Base-by-base conservation (phyloP, 1,284 basidiomycete species). In the Ceratobasidium sp. region DNA sequence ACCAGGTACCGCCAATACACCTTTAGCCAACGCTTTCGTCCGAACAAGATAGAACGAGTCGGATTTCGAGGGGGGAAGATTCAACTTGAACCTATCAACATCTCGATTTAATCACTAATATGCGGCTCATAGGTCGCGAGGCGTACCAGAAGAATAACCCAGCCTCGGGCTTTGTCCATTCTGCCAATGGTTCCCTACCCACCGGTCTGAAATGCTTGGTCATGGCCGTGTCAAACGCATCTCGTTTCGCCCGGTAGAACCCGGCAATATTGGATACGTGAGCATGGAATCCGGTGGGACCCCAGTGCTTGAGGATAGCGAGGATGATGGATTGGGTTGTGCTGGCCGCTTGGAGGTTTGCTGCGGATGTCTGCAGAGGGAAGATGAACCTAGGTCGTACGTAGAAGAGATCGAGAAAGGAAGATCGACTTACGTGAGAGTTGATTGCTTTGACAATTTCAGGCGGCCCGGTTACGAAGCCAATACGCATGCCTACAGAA, bases 91-190 rank as follows among this genome's bases (percentile, higher is more conserved):
- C 92, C 92, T 56, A 79, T 69, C 68, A 68, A 61, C 69, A 73
- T 70, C 73, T 46, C 46, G 33, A 33, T 33, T 33, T 17, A 48
- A 17, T 48, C 10, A 7, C 17, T 2, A 48, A 48, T 48, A 48
- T 48, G 17, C 46, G 17, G 1, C 17, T 17, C 46, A 48, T 48
- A 17, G 46, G 26, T 9, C 23, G 28, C 2, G 4, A 10, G 77
- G 87, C 90, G 78, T 82, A 93, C 94, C 94, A 96, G 82, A 95
- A 90, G 86, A 96, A 96, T 93, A 96, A 94, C 80, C 96, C 96
- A 2, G 96, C 94, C 70, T 95, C 92, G 0, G 97, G 97, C 0
- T 89, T 87, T 56, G 87, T 90, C 96, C 96, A 99, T 81, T 93
- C 91, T 5, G 91, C 95, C 28, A 96, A 85, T 1, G 91, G 94